These are phyloP conservation scores for Penicillium concentricum DNA, from an alignment of 2,329 filamentous ascomycete species.

Conservation along the genomic window DNA sequence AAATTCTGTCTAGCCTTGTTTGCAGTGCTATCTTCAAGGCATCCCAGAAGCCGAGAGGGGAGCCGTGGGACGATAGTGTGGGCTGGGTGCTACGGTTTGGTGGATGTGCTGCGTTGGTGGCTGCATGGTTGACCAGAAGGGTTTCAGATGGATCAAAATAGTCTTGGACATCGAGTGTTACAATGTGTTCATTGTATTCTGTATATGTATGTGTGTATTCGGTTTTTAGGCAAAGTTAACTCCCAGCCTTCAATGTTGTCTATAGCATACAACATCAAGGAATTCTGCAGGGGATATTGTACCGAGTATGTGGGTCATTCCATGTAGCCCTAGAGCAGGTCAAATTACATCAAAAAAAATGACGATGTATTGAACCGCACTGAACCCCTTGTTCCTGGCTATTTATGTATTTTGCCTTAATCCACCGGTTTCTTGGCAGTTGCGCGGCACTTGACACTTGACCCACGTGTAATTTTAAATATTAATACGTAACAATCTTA, in stretches of 20 bases:
- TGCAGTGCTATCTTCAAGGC: slow-evolving; percentile 81
- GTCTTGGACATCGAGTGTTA: neutral
- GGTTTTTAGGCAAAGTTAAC: neutral
- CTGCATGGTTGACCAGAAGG: slow-evolving; percentile 69
- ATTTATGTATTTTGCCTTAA: slow-evolving; percentile 1
- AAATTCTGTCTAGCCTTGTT: slow-evolving; percentile 83
- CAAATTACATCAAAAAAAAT: neutral
- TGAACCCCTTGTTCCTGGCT: neutral
- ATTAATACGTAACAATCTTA: slow-evolving; percentile 1
- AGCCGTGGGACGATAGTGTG: slow-evolving; percentile 81
- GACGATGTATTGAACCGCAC: neutral
- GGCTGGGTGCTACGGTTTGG: slow-evolving; percentile 83
- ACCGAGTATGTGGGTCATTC: neutral
- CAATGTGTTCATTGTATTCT: neutral
- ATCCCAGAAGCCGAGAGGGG: slow-evolving; percentile 82
- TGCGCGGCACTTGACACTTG: slow-evolving; percentile 7
- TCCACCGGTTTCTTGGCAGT: slow-evolving; percentile 17
- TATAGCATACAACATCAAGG: neutral
- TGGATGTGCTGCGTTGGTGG: slow-evolving; percentile 72
- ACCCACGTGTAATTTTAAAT: slow-evolving; percentile 14
- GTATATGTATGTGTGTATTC: no score
- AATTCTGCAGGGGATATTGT: neutral
- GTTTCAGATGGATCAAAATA: slow-evolving; percentile 59
- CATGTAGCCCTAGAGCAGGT: neutral
- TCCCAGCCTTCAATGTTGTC: neutral